Evolutionary conservation across 2,329 filamentous ascomycete genomes (phyloP).

Genomic region (Magnaporthiopsis incrustans): DNA sequence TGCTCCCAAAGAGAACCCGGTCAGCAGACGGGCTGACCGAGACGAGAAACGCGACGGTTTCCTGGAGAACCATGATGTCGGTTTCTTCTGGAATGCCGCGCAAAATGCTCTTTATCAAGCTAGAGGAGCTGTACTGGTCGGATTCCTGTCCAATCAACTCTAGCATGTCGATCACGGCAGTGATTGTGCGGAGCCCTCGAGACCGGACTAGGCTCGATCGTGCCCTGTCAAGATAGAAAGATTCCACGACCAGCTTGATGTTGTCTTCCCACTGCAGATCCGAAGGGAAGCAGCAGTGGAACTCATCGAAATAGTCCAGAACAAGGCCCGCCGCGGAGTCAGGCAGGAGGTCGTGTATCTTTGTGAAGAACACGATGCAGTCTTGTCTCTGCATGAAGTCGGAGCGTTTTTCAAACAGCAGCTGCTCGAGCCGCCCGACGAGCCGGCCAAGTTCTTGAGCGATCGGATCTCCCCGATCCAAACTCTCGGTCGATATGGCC

Average conservation of each 20-base stretch:
- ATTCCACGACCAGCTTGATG: constrained; percentile 48
- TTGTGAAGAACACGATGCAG: constrained; percentile 59
- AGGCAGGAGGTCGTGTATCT: constrained; percentile 52
- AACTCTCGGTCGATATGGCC: constrained; percentile 19
- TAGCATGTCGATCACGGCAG: constrained; percentile 50
- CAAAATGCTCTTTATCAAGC: constrained; percentile 54
- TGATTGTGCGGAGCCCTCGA: constrained; percentile 52
- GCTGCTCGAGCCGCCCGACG: constrained; percentile 39
- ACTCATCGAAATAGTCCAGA: constrained; percentile 59
- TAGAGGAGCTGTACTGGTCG: constrained; percentile 46
- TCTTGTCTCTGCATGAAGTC: constrained; percentile 57
- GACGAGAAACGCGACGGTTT: constrained; percentile 56
- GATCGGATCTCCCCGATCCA: constrained; percentile 30
- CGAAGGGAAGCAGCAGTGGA: constrained; percentile 64
- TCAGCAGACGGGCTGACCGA: constrained; percentile 55
- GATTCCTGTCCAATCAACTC: constrained; percentile 51
- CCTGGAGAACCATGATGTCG: constrained; percentile 56
- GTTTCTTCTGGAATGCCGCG: constrained; percentile 53
- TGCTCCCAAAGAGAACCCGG: constrained; percentile 48
- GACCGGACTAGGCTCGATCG: constrained; percentile 56
- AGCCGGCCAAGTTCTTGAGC: constrained; percentile 35
- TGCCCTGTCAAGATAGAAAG: constrained; percentile 54
- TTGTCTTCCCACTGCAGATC: constrained; percentile 61
- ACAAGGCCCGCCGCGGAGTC: constrained; percentile 57
- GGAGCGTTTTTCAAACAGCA: constrained; percentile 35